Conservation (phyloP, 768 basidiomycete genomes). For the Mycena galopus region DNA sequence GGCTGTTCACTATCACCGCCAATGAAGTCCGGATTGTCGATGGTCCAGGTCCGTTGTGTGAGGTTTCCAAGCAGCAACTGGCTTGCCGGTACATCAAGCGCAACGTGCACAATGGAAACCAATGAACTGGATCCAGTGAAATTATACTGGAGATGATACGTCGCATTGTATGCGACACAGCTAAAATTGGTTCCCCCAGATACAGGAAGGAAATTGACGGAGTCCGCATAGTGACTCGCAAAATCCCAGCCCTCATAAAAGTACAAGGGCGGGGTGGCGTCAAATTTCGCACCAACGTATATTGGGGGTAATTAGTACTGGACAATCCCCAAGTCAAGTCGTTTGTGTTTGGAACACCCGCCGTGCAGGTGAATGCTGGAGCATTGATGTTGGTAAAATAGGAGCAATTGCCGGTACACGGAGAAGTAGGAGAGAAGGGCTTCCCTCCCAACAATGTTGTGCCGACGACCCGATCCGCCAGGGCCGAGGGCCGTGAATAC, state of each 20-base stretch:
- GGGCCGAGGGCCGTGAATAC: too few species aligned
- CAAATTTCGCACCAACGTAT: neutral
- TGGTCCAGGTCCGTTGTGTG: too few species aligned
- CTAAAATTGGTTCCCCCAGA: neutral
- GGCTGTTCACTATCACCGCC: neutral
- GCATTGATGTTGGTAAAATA: constrained; percentile 8
- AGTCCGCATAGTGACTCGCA: neutral
- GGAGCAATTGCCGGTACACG: constrained; percentile 12
- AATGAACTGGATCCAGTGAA: neutral
- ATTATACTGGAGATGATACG: constrained; percentile 13
- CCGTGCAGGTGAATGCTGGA: constrained; percentile 14
- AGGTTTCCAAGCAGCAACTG: neutral
- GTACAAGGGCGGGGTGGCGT: neutral
- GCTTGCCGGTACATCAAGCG: neutral
- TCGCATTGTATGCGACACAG: constrained; percentile 27
- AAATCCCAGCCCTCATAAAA: neutral
- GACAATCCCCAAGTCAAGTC: neutral
- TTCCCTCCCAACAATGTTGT: too few species aligned
- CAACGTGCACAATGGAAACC: neutral
- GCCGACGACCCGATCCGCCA: too few species aligned
- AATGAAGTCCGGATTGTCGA: neutral
- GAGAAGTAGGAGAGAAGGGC: too few species aligned
- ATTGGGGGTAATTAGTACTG: neutral
- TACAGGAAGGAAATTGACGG: neutral
- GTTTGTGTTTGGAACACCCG: neutral